Evolutionary conservation across 805 yeast genomes (phyloP).

Genomic region (Candida insectalens): DNA sequence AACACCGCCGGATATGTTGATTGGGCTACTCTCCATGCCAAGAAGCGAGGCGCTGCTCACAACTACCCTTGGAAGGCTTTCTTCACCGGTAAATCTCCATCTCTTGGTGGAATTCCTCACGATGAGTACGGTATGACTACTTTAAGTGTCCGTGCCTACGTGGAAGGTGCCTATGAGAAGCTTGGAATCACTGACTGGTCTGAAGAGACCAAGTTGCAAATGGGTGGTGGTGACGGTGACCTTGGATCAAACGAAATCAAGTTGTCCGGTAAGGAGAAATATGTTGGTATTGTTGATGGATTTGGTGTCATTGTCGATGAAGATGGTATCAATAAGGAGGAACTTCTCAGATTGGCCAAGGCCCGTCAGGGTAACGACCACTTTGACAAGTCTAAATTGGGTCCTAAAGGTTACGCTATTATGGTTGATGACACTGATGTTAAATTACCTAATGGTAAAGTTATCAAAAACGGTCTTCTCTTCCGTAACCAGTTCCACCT

Average conservation of each 20-base stretch:
- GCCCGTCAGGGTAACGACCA: conserved; percentile 64
- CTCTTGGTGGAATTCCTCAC: conserved; percentile 95
- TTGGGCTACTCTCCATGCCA: conserved; percentile 96
- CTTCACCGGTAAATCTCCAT: conserved; percentile 90
- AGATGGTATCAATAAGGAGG: conserved; percentile 73
- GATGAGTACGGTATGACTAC: conserved; percentile 98
- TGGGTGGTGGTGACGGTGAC: conserved; percentile 99
- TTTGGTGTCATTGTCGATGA: conserved; percentile 94
- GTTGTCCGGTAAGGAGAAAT: conserved; percentile 72
- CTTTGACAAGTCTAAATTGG: conserved; percentile 58
- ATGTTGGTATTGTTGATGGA: conserved; percentile 89
- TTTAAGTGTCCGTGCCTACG: conserved; percentile 84
- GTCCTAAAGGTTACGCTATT: conserved; percentile 70
- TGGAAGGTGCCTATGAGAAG: conserved; percentile 78
- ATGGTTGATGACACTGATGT: conserved; percentile 79
- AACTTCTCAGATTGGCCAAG: conserved; percentile 69
- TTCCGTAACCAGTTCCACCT: conserved; percentile 90
- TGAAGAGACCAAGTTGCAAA: conserved; percentile 72
- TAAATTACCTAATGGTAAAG: conserved; percentile 64
- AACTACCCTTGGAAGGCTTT: conserved; percentile 77
- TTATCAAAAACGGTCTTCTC: conserved; percentile 73
- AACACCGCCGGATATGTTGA: conserved; percentile 93
- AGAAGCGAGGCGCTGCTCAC: conserved; percentile 87
- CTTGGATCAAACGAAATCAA: conserved; percentile 92
- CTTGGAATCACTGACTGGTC: conserved; percentile 47